These are phyloP conservation scores for Beauveria varroae DNA, from an alignment of 2,329 filamentous ascomycete species.

Conservation along the genomic window DNA sequence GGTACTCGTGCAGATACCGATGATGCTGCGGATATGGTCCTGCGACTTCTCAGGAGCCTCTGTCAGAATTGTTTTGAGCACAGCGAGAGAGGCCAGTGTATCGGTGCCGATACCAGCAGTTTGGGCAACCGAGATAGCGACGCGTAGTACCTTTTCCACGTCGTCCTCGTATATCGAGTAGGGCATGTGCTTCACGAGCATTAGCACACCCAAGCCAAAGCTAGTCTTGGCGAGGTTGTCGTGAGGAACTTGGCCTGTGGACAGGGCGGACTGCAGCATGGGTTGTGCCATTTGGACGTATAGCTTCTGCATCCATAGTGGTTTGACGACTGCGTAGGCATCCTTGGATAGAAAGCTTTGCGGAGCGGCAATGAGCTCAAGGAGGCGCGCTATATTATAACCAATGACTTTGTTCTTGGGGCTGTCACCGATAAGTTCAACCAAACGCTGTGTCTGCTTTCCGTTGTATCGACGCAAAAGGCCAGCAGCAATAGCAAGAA, in stretches of 20 bases:
- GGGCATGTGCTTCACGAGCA: conserved; percentile 41
- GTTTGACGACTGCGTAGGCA: conserved; percentile 36
- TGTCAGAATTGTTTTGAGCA: conserved; percentile 40
- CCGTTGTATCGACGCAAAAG: conserved; percentile 31
- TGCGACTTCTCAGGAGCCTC: conserved; percentile 38
- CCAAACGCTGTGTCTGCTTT: conserved; percentile 24
- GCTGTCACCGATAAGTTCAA: conserved; percentile 29
- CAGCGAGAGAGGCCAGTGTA: conserved; percentile 38
- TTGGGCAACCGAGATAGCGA: conserved; percentile 40
- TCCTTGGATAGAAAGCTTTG: conserved; percentile 32
- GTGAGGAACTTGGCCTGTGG: conserved; percentile 15
- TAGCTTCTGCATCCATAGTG: conserved; percentile 41
- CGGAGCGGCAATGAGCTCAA: conserved; percentile 35
- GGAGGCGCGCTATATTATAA: conserved; percentile 31
- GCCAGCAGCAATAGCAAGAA: conserved; percentile 30
- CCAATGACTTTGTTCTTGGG: conserved; percentile 27
- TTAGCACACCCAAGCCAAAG: conserved; percentile 40
- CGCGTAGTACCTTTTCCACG: conserved; percentile 36
- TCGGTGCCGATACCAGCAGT: conserved; percentile 35
- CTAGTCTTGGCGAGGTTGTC: conserved; percentile 28
- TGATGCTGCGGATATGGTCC: conserved; percentile 41
- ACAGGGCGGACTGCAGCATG: conserved; percentile 33
- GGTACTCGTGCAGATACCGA: conserved; percentile 37
- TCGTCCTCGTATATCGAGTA: conserved; percentile 47
- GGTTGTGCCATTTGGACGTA: conserved; percentile 40